phyloP scores from a whole-genome alignment of 441 rosid species.

The Pelargonium cotyledonis region DNA sequence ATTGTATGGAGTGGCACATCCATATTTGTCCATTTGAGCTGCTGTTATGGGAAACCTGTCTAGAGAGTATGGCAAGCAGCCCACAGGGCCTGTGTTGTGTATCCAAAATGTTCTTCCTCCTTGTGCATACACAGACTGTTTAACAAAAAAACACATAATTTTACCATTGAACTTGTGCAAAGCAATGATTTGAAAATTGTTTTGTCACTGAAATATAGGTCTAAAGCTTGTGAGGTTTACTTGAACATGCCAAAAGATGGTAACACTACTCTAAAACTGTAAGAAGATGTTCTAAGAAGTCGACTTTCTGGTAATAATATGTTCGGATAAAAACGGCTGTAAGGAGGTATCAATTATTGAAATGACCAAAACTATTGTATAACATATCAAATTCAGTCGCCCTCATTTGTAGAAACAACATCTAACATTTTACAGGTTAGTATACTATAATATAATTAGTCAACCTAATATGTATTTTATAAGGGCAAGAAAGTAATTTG shows the following conservation, averaged over 20 bases:
- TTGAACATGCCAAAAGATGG: neutral
- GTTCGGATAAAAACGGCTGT: no score
- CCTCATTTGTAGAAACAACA: no score
- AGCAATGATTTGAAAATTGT: no score
- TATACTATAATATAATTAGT: no score
- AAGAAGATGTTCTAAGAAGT: neutral
- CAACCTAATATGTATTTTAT: no score
- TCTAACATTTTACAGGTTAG: no score
- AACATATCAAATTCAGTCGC: no score
- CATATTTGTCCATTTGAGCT: constrained; percentile 37
- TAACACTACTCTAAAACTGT: no score
- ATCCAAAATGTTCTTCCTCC: constrained; percentile 49
- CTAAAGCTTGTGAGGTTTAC: neutral
- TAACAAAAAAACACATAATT: neutral
- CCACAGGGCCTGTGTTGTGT: constrained; percentile 50
- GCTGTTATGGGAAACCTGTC: constrained; percentile 34
- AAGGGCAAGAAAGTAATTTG: no score
- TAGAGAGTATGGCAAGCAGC: constrained; percentile 34
- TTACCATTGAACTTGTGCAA: neutral
- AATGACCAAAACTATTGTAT: no score
- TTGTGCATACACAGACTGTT: constrained; percentile 26
- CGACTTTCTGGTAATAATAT: neutral
- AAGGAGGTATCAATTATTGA: no score
- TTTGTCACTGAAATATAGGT: no score
- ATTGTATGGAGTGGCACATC: constrained; percentile 49